These are phyloP conservation scores for Ustanciosporium gigantosporum DNA, from an alignment of 1,284 basidiomycete genomes.

Conservation along the genomic window DNA sequence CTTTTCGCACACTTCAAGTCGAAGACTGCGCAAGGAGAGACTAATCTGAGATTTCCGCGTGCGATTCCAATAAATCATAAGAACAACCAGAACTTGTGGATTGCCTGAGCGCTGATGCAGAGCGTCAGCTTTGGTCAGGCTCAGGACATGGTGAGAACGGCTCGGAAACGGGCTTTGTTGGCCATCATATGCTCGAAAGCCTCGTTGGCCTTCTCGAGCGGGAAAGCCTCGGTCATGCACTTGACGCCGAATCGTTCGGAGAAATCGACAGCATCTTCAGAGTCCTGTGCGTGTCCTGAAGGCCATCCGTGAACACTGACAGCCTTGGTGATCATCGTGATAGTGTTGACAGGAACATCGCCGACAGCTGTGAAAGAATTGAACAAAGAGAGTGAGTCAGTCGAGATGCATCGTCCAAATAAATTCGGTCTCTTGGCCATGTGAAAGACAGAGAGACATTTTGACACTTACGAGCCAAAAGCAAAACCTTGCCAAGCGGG, in stretches of 20 bases:
- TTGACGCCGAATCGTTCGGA: conserved; percentile 57
- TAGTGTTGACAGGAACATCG: conserved; percentile 35
- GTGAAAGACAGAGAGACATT: too few relatives aligned
- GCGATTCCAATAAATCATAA: too few relatives aligned
- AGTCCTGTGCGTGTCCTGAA: conserved; percentile 54
- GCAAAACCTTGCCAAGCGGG: conserved; percentile 59
- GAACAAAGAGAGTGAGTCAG: too few relatives aligned
- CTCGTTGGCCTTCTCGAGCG: conserved; percentile 60
- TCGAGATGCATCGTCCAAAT: too few relatives aligned
- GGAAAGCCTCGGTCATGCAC: conserved; percentile 60
- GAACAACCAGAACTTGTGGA: too few relatives aligned
- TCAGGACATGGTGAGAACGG: conserved; percentile 54
- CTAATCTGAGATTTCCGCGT: too few relatives aligned
- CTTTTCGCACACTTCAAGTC: too few relatives aligned
- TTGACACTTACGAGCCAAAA: conserved; percentile 36
- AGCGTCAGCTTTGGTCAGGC: too few relatives aligned
- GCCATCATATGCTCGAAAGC: conserved; percentile 60
- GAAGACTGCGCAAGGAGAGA: too few relatives aligned
- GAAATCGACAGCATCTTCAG: conserved; percentile 60
- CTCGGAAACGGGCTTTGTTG: conserved; percentile 60
- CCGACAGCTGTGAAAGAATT: conserved; percentile 35
- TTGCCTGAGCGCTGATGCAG: too few relatives aligned
- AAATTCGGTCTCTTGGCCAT: too few relatives aligned
- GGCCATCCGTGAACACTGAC: conserved; percentile 62
- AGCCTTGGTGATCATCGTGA: conserved; percentile 60